A percentile compares a stretch with the other conserved stretches of the same genome.
phyloP scores from a whole-genome alignment of 306 rosid species.

The Abrus precatorius region DNA sequence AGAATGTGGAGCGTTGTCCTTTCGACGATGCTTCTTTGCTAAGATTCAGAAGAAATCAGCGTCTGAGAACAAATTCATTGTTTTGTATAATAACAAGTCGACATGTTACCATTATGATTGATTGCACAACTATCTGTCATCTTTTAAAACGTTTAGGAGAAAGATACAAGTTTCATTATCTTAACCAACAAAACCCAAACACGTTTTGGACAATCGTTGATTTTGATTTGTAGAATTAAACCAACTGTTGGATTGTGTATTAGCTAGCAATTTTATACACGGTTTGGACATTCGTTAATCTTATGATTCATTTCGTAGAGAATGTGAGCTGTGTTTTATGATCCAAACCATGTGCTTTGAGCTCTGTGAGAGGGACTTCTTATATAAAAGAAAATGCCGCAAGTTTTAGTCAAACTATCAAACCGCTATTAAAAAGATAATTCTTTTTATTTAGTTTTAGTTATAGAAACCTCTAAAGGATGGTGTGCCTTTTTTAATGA shows the following conservation, averaged over 20 bases:
- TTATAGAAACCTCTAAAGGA: too few species aligned
- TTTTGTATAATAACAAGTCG: neutral
- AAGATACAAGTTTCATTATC: neutral
- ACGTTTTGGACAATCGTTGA: neutral
- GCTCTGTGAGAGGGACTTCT: neutral
- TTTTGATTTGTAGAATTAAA: neutral
- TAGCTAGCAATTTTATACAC: neutral
- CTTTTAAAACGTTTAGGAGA: neutral
- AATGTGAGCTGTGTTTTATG: conserved; percentile 46
- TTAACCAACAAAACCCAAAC: neutral
- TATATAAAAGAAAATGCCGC: neutral
- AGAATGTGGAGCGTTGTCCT: conserved; percentile 22
- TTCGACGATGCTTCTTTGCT: conserved; percentile 38
- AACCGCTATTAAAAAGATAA: neutral
- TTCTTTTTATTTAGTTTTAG: too few species aligned
- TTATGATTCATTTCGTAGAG: neutral
- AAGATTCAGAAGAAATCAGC: conserved; percentile 20
- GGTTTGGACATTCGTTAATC: conserved; percentile 8
- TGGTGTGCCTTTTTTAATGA: too few species aligned
- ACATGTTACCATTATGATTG: conserved; percentile 36
- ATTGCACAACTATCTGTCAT: conserved; percentile 17
- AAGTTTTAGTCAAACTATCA: conserved; percentile 38
- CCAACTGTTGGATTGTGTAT: neutral
- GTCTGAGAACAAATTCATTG: conserved; percentile 36
- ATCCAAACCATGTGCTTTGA: neutral